Evolutionary conservation across 179 eudicot genomes (phyloP), one percentile per base, ranked within the genome.

Genomic region (Heliamphora pulchella): DNA sequence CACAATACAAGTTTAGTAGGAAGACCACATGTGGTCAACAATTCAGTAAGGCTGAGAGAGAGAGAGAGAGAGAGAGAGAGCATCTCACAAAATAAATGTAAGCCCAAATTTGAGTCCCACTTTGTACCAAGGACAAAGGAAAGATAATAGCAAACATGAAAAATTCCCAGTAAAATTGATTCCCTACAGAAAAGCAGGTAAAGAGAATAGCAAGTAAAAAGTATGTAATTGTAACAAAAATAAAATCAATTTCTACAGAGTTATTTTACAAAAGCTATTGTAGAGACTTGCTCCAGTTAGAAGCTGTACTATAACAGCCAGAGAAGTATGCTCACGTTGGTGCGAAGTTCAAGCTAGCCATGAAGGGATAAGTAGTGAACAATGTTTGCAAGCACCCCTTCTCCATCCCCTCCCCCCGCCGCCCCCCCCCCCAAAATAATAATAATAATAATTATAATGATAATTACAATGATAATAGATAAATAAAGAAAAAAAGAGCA

Each of bases 71-170:
- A 13, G 58, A 6, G 4, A 54, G 13, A 11, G 8, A 6, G 11
- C 15, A 8, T 54, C 58, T 54, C 11, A 10, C 58, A 54, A 54
- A 54, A 54, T 14, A 54, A 55, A 59, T 59, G 18, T 59, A 17
- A 59, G 20, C 64, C 4, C 64, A 4, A 15, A 59, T 3, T n/a
- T 15, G n/a, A 20, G n/a, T 2, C 64, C 17, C 64, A 54, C 58
- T 54, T 8, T 54, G 58, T 54, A 54, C 11, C 58, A 31, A n/a
- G 64, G 41, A 18, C 74, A 48, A 1, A 53, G 20, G 44, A 73
- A 51, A 50, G 18, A 10, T 51, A 71, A 3, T 4, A 13, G 5
- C 63, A 74, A 13, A 74, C 77, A 74, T 72, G 75, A 72, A 71
- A 51, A 3, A 74, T 48, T 31, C 20, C 22, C 9, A 13, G 43